These are phyloP conservation scores for Aethionema arabicum DNA, from an alignment of 345 rosid species.

Conservation along the genomic window DNA sequence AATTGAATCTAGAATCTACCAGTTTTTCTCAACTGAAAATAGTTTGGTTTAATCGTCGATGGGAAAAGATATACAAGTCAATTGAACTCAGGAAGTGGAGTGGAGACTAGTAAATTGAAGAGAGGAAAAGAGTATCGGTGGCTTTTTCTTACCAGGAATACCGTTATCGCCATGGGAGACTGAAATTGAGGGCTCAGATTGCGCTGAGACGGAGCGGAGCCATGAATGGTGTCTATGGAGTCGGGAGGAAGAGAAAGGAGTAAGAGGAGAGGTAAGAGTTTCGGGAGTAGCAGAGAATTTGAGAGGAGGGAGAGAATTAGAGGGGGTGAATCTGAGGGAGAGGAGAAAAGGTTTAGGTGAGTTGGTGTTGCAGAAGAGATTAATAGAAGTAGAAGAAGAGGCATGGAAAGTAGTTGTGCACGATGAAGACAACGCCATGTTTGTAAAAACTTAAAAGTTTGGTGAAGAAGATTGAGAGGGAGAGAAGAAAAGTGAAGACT, in stretches of 20 bases:
- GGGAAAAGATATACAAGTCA: not conserved
- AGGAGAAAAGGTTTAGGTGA: slow-evolving; percentile 28
- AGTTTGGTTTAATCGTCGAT: not conserved
- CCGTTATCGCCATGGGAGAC: slow-evolving; percentile 17
- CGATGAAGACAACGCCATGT: slow-evolving; percentile 24
- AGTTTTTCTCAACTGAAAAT: not conserved
- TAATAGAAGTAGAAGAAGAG: slow-evolving; percentile 30
- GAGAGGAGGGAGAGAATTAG: slow-evolving; percentile 34
- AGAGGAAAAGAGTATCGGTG: not conserved
- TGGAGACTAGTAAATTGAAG: not conserved
- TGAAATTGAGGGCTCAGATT: slow-evolving; percentile 35
- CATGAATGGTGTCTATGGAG: slow-evolving; percentile 19
- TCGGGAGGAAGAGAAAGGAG: slow-evolving; percentile 15
- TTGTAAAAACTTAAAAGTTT: slow-evolving; percentile 14
- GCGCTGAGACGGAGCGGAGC: slow-evolving; percentile 34
- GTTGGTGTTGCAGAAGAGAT: slow-evolving; percentile 29
- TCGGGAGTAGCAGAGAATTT: slow-evolving; percentile 26
- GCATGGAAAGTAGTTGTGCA: slow-evolving; percentile 15
- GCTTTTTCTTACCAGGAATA: slow-evolving; percentile 38
- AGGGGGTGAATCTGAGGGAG: slow-evolving; percentile 35
- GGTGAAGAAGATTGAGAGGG: slow-evolving; percentile 15
- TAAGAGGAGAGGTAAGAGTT: slow-evolving; percentile 22
- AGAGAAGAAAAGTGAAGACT: not conserved
- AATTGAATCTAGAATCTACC: not conserved
- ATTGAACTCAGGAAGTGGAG: not conserved